Base-by-base conservation (phyloP, 108 stramenopile species). In the Pseudonitzschia pungens region DNA sequence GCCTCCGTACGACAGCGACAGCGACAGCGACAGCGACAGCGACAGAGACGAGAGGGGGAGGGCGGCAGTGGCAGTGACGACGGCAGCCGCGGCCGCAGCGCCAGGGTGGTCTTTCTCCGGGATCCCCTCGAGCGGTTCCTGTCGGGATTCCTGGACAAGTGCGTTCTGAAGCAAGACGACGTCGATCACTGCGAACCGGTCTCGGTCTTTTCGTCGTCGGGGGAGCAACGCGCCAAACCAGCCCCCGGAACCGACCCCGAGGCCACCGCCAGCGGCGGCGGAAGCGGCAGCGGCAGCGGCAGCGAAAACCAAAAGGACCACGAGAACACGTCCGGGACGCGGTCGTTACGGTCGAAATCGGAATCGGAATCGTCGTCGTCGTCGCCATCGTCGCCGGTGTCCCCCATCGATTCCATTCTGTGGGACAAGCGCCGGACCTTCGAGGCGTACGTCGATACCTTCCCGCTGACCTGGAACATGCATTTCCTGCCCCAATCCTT, bases 71-170 rank as follows among this genome's bases (percentile, higher is more conserved):
- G 15, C 36, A 57, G 20, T 65, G 48, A 0, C 44, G 55, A 6
- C 6, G 36, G 4, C 36, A 36, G 36, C 36, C 4, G 4, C 36
- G 6, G 36, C 36, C 4, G 4, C 18, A 73, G 73, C 24, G 81
- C 80, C 0, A 63, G 58, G 20, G 73, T 75, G 12, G 86, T 89
- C 22, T 86, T 89, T 67, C 24, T 87, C 18, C 72, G 88, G 10
- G 88, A 89, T 77, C 88, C 88, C 5, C 51, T 87, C 54, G 88
- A 89, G 51, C 70, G 88, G n/a, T 77, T 86, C n/a, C 52, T 89
- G 27, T 71, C 69, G 56, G 88, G 70, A 27, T 89, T 79, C 72
- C 59, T 89, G 20, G 86, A 89, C 55, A 89, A 89, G 40, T 88
- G 85, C 54, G 74, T 68, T 28, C 74, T 78, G 27, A 56, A 65